phyloP scores from a whole-genome alignment of 257 asterid genomes.

The Pogostemon cablin region DNA sequence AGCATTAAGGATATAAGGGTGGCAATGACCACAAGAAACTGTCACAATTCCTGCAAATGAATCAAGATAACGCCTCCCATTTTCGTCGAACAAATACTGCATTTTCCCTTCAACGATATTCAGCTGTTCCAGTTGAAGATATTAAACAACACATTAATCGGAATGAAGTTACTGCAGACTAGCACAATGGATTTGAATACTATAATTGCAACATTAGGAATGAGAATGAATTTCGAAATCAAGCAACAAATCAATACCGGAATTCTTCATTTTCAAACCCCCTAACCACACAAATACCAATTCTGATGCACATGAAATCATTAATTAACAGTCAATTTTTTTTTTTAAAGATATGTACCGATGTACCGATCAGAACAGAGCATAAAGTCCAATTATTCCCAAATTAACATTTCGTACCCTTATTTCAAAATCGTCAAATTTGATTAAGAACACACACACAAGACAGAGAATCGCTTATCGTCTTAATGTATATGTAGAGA shows the following conservation, averaged over 20 bases:
- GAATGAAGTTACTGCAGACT: not conserved
- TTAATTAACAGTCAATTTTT: not conserved
- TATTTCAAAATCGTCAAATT: not conserved
- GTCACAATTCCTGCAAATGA: conserved; percentile 97
- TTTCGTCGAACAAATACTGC: conserved; percentile 94
- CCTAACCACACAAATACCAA: not conserved
- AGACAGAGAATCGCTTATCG: not conserved
- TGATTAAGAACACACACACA: not conserved
- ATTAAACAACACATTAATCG: not conserved
- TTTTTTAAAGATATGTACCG: not conserved
- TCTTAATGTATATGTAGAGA: not conserved
- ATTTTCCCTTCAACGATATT: conserved; percentile 96
- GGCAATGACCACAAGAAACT: conserved; percentile 97
- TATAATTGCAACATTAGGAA: too few species aligned
- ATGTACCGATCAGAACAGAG: not conserved
- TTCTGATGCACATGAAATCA: conserved; percentile 10
- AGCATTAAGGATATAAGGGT: conserved; percentile 75
- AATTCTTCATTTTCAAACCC: too few species aligned
- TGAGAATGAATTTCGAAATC: not conserved
- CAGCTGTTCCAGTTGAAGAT: conserved; percentile 50
- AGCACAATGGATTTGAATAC: too few species aligned
- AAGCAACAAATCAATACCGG: not conserved
- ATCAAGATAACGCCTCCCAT: conserved; percentile 88
- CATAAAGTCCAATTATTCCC: conserved; percentile 22
- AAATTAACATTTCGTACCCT: conserved; percentile 11